Base-by-base conservation (phyloP, 148 eudicot species). In the Arbutus unedo region DNA sequence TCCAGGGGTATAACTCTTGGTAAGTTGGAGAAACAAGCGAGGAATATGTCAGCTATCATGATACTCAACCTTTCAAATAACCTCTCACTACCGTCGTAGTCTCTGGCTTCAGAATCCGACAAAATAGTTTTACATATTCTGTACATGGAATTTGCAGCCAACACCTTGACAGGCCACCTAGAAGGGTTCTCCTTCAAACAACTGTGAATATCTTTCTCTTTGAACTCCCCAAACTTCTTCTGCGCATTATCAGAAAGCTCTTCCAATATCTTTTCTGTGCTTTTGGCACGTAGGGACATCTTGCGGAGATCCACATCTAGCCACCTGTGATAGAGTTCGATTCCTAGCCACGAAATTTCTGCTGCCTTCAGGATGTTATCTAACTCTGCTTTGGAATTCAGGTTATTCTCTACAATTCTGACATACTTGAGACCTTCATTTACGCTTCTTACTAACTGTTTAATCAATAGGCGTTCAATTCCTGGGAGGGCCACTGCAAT, bases 71-170 rank as follows among this genome's bases (percentile, higher is more conserved):
- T 90, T 31, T 85, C 86, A 80, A 88, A 85, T 66, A 87, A 57
- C 45, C 18, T 80, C 77, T 88, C 85, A 14, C 84, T 57, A 75
- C 77, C 70, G 8, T 67, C 85, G 18, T 76, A 62, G 10, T 73
- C 79, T 50, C 68, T 82, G 76, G 68, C 44, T 53, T 82, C 79
- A 31, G 23, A 77, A n/a, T 80, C 66, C 25, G 56, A 80, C 81
- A 85, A 56, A 81, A 90, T 83, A 0, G 91, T 85, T 83, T 83
- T 84, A 82, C 89, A 84, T 78, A 84, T 83, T 83, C 90, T 87
- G 72, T 90, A 88, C 92, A 90, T 88, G 55, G 91, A 80, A 78
- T 88, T 88, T 48, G 92, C 88, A 49, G 92, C 92, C 85, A 90
- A 84, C 31, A 77, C 87, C 55, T 84, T 85, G 51, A 84, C 23